Percentiles rank a stretch among this genome's conserved stretches.
Evolutionary conservation across 2,329 filamentous ascomycete genomes (phyloP).

Genomic region (Magnaporthiopsis incrustans): DNA sequence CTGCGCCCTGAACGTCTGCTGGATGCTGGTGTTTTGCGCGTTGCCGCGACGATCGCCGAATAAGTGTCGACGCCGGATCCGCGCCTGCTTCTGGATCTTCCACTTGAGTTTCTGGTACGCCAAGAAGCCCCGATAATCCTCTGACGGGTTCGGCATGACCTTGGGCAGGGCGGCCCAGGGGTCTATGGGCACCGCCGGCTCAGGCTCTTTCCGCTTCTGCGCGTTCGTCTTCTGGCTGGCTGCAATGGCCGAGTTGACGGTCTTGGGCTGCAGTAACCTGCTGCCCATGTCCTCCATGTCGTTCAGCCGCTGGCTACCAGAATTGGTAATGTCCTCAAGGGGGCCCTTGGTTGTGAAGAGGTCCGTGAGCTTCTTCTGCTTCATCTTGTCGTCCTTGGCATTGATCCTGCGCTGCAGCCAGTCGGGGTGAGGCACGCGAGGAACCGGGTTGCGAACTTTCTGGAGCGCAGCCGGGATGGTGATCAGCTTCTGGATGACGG

Average conservation of each 20-base stretch:
- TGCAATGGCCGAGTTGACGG: conserved; percentile 43
- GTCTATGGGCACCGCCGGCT: conserved; percentile 49
- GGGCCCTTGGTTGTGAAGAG: conserved; percentile 67
- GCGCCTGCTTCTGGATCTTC: conserved; percentile 92
- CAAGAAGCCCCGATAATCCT: conserved; percentile 83
- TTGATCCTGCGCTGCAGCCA: conserved; percentile 94
- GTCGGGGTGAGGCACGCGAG: conserved; percentile 86
- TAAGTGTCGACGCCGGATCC: conserved; percentile 75
- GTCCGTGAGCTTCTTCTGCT: conserved; percentile 98
- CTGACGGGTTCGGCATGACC: conserved; percentile 73
- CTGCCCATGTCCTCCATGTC: conserved; percentile 77
- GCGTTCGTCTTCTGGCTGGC: conserved; percentile 45
- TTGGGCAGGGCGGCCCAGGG: conserved; percentile 77
- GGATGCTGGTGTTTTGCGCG: conserved; percentile 51
- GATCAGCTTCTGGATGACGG: conserved; percentile 97
- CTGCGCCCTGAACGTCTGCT: conserved; percentile 77
- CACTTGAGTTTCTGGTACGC: conserved; percentile 97
- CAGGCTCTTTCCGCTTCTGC: conserved; percentile 68
- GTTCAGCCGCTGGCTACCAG: conserved; percentile 42
- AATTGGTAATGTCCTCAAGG: conserved; percentile 64
- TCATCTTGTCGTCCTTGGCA: conserved; percentile 92
- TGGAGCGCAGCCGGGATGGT: conserved; percentile 96
- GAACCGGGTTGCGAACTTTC: conserved; percentile 90
- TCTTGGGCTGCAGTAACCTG: conserved; percentile 58
- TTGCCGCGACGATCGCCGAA: conserved; percentile 78